A percentile compares a stretch with the other conserved stretches of the same genome.
Conservation (phyloP, 345 rosid genomes). For the Zanthoxylum bungeanum region DNA sequence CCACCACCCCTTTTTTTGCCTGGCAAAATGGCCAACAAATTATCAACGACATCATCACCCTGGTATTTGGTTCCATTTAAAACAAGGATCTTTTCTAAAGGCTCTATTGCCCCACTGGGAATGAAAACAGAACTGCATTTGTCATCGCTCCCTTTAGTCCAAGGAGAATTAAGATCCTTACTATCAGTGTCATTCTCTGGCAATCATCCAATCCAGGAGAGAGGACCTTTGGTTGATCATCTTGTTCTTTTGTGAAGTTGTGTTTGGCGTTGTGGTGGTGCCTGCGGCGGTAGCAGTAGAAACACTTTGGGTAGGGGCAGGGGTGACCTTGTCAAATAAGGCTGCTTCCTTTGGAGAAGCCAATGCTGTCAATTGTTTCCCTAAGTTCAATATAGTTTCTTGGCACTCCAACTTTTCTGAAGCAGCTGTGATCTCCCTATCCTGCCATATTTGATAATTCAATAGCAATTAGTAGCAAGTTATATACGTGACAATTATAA, state of each 20-base stretch:
- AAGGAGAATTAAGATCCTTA: conserved; percentile 17
- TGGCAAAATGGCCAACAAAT: conserved; percentile 54
- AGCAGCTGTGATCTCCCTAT: conserved; percentile 83
- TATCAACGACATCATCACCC: conserved; percentile 25
- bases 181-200: conserved; percentile 50
- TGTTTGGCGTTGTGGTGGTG: conserved; percentile 10
- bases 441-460: conserved; percentile 40
- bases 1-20: conserved; percentile 44
- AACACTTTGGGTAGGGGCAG: conserved; percentile 26
- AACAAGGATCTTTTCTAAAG: conserved; percentile 37
- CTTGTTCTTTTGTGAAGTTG: conserved; percentile 36
- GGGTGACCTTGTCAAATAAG: conserved; percentile 46
- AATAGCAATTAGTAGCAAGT: not conserved
- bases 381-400: conserved; percentile 75
- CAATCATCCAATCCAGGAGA: conserved; percentile 78
- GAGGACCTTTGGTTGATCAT: conserved; percentile 59
- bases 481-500: not conserved
- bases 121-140: conserved; percentile 21
- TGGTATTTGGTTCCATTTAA: conserved; percentile 25
- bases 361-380: conserved; percentile 84
- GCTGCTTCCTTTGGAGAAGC: conserved; percentile 57
- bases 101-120: conserved; percentile 31
- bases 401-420: conserved; percentile 93
- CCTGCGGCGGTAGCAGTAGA: conserved; percentile 8
- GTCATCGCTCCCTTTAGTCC: conserved; percentile 20